Conservation (phyloP, 2,329 filamentous ascomycete genomes). For the Penicillium brasilianum region DNA sequence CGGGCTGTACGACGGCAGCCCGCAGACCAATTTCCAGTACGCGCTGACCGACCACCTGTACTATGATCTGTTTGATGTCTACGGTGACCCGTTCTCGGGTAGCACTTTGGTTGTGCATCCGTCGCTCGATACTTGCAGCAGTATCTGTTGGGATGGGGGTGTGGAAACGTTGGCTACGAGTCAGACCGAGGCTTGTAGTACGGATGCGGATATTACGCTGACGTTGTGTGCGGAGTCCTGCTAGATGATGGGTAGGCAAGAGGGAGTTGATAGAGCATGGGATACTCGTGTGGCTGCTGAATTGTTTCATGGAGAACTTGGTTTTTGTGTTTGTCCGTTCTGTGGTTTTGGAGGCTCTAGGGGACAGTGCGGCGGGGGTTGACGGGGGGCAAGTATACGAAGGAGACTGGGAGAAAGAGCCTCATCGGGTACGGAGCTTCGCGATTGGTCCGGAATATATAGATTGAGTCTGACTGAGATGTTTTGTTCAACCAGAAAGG, state of each 20-base stretch:
- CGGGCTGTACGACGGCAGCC: conserved; percentile 43
- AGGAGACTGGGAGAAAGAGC: conserved; percentile 8
- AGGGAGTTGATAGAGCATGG: too few species aligned
- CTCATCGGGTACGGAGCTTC: conserved; percentile 6
- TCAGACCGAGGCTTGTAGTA: conserved; percentile 38
- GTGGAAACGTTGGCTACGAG: conserved; percentile 35
- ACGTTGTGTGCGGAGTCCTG: conserved; percentile 38
- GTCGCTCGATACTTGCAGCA: conserved; percentile 31
- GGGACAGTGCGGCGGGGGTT: background rate
- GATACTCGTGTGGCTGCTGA: too few species aligned
- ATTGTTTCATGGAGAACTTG: background rate
- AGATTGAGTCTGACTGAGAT: background rate
- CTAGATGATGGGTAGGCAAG: conserved; percentile 18
- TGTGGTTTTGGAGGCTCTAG: background rate
- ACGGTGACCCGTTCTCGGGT: conserved; percentile 48
- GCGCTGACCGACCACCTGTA: conserved; percentile 45
- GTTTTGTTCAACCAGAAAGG: background rate
- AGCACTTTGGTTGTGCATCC: conserved; percentile 32
- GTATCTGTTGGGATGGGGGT: conserved; percentile 41
- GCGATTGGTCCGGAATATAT: conserved; percentile 3
- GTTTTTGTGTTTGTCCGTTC: background rate
- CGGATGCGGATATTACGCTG: conserved; percentile 34
- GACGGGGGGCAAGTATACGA: background rate
- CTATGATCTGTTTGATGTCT: conserved; percentile 52
- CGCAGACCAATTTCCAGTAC: conserved; percentile 51